Conservation (phyloP, 1,139 yeast genomes). For the Nadsonia starkeyi-henricii region DNA sequence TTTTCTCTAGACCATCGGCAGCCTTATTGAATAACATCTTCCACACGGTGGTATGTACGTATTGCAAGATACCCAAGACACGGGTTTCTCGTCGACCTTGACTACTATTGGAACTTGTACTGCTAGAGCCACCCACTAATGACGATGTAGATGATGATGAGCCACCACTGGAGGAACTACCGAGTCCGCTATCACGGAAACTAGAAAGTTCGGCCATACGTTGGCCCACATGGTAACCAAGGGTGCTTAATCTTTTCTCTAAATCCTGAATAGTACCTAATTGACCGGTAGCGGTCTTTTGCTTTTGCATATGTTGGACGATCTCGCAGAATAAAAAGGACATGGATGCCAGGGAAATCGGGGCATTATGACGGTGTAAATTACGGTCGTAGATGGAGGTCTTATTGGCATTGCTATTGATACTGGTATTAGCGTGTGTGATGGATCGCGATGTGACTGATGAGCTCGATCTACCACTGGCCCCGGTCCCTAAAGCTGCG, state of each 20-base stretch:
- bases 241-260: conserved; percentile 56
- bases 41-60: conserved; percentile 78
- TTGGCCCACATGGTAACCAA: conserved; percentile 62
- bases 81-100: conserved; percentile 46
- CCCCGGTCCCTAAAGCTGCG: conserved; percentile 1
- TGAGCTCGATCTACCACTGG: too few species aligned
- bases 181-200: conserved; percentile 50
- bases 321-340: conserved; percentile 62
- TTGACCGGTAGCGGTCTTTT: conserved; percentile 41
- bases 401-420: conserved; percentile 3
- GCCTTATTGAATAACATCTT: conserved; percentile 61
- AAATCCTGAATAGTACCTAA: conserved; percentile 41
- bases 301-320: conserved; percentile 45
- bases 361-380: conserved; percentile 47
- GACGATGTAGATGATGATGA: background rate
- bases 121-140: background rate
- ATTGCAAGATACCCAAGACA: conserved; percentile 68
- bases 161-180: conserved; percentile 14
- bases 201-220: conserved; percentile 45
- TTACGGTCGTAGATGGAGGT: conserved; percentile 50
- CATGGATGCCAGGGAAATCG: conserved; percentile 52
- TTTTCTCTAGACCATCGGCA: conserved; percentile 80
- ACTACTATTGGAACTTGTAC: background rate
- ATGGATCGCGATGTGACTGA: background rate
- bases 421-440: conserved; percentile 4